Percentiles rank a stretch among this genome's conserved stretches.
Conservation (phyloP, 352 stramenopile species). For the Phytophthora ramorum region DNA sequence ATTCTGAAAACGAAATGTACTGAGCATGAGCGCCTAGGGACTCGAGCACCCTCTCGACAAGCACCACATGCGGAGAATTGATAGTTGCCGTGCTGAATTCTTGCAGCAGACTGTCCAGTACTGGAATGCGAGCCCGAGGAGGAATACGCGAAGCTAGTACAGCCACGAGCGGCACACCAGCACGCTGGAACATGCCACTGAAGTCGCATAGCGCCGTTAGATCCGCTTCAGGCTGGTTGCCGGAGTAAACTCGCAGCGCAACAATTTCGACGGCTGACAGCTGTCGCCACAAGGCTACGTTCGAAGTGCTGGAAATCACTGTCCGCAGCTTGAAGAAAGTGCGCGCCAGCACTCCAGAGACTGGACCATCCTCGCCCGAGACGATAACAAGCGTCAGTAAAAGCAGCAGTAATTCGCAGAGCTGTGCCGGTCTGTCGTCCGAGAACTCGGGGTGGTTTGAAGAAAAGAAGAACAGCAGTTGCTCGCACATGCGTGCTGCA, state of each 20-base stretch:
- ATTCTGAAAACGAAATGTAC: constrained; percentile 36
- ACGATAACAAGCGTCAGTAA: constrained; percentile 46
- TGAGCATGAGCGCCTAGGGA: constrained; percentile 26
- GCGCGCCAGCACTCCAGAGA: constrained; percentile 24
- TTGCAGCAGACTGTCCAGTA: constrained; percentile 35
- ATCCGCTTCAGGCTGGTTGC: constrained; percentile 16
- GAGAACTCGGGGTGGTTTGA: constrained; percentile 3
- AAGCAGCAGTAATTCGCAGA: constrained; percentile 49
- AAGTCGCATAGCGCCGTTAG: constrained; percentile 31
- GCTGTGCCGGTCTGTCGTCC: constrained; percentile 2
- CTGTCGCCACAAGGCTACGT: constrained; percentile 23
- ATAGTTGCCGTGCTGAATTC: constrained; percentile 3
- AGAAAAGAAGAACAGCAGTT: constrained; percentile 55
- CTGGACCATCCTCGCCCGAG: neutral
- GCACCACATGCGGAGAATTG: constrained; percentile 34
- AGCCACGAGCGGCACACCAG: constrained; percentile 36
- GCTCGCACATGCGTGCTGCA: constrained; percentile 52
- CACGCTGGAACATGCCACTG: constrained; percentile 25
- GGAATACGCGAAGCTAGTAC: constrained; percentile 28
- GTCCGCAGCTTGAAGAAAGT: constrained; percentile 51
- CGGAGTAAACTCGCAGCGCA: constrained; percentile 30
- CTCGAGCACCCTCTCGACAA: constrained; percentile 43
- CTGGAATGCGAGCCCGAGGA: constrained; percentile 4
- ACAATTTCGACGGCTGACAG: constrained; percentile 46
- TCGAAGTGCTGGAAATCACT: constrained; percentile 18